Evolutionary conservation across 805 yeast genomes (phyloP).

Genomic region (Monosporozyma yasuniensis): DNA sequence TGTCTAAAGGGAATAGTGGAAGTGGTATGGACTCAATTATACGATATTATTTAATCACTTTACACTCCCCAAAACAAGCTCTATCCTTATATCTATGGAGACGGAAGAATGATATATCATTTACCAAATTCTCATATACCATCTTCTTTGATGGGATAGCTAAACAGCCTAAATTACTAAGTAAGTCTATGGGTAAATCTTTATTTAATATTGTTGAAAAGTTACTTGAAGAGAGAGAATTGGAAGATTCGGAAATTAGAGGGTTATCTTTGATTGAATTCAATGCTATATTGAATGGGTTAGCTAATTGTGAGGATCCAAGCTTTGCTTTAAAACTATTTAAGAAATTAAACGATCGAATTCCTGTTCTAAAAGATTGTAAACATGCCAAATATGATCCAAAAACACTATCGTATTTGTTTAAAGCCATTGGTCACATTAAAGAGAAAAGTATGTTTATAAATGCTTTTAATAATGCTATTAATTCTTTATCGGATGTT

Average conservation of each 20-base stretch:
- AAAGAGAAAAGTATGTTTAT: constrained; percentile 13
- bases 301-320: constrained; percentile 35
- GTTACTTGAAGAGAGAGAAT: constrained; percentile 23
- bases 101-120: constrained; percentile 52
- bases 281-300: constrained; percentile 39
- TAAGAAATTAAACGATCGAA: constrained; percentile 16
- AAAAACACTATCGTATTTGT: constrained; percentile 15
- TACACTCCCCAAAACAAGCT: constrained; percentile 40
- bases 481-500: constrained; percentile 3
- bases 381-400: constrained; percentile 14
- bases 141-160: constrained; percentile 41
- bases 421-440: constrained; percentile 16
- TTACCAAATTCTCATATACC: constrained; percentile 41
- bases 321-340: constrained; percentile 33
- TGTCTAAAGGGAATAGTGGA: constrained; percentile 41
- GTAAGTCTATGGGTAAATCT: constrained; percentile 29
- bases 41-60: constrained; percentile 36
- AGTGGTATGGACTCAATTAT: constrained; percentile 59
- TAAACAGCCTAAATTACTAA: constrained; percentile 23
- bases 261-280: constrained; percentile 27
- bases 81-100: constrained; percentile 44
- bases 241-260: constrained; percentile 20
- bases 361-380: neutral
- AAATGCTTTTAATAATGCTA: constrained; percentile 12
- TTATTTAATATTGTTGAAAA: constrained; percentile 29